These are phyloP conservation scores for Spizellomyces sp. DNA, from an alignment of 192 early-diverging fungal species.

Conservation along the genomic window DNA sequence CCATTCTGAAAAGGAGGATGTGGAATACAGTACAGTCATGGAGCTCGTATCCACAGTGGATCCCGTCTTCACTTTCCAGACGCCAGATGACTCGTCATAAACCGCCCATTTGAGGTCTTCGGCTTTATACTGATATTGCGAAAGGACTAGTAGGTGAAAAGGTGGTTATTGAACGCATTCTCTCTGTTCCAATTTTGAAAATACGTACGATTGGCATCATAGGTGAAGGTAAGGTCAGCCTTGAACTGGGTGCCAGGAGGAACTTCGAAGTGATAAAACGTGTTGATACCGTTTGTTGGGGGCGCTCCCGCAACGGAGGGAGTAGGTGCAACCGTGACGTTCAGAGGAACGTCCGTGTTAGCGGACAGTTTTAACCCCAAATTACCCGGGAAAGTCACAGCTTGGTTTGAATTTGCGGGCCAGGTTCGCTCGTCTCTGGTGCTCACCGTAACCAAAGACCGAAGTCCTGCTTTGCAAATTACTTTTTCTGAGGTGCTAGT, in stretches of 20 bases:
- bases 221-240: not conserved
- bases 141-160: not conserved
- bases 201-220: not conserved
- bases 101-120: not conserved
- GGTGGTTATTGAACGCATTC: no score
- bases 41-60: not conserved
- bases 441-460: no score
- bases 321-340: constrained; percentile 1
- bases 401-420: not conserved
- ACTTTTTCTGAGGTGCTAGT: not conserved
- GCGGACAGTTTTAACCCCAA: not conserved
- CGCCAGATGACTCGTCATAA: not conserved
- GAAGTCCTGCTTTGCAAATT: not conserved
- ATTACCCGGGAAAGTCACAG: not conserved
- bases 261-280: constrained; percentile 2
- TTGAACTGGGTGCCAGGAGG: not conserved
- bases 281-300: not conserved
- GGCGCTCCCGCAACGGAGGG: not conserved
- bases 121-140: constrained; percentile 1
- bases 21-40: not conserved
- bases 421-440: not conserved
- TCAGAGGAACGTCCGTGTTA: not conserved
- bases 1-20: not conserved
- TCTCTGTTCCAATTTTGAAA: no score
- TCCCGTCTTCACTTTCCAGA: not conserved